These are phyloP conservation scores for Thielaviopsis punctulata DNA, from an alignment of 2,329 filamentous ascomycete species.

Conservation along the genomic window DNA sequence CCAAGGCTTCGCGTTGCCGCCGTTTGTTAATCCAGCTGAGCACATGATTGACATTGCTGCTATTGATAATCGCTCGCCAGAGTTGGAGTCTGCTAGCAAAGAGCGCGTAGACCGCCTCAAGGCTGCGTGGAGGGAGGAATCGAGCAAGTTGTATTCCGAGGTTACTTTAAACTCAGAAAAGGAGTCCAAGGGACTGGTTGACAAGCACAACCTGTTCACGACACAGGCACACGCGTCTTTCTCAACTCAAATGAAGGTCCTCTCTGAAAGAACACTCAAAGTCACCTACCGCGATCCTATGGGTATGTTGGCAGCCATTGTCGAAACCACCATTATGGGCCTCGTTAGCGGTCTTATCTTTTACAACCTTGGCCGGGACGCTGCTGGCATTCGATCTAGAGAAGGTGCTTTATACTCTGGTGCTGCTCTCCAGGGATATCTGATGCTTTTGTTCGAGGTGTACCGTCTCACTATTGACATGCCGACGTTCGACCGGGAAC, in stretches of 20 bases:
- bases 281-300: slow-evolving; percentile 63
- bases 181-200: not conserved
- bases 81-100: slow-evolving; percentile 43
- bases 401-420: slow-evolving; percentile 58
- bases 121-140: slow-evolving; percentile 35
- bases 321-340: slow-evolving; percentile 55
- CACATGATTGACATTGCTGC: slow-evolving; percentile 60
- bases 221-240: slow-evolving; percentile 35
- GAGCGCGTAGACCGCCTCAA: slow-evolving; percentile 45
- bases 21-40: slow-evolving; percentile 64
- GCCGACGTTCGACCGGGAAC: slow-evolving; percentile 57
- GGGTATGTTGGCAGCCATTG: slow-evolving; percentile 51
- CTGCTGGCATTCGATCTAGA: slow-evolving; percentile 55
- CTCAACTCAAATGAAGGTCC: slow-evolving; percentile 42
- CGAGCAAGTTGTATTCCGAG: not conserved
- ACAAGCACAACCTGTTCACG: not conserved
- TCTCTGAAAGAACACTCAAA: slow-evolving; percentile 52
- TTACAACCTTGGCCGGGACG: slow-evolving; percentile 43
- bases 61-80: slow-evolving; percentile 51
- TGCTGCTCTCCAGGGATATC: slow-evolving; percentile 55
- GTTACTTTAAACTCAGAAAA: not conserved
- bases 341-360: slow-evolving; percentile 61
- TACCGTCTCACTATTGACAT: slow-evolving; percentile 63
- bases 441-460: slow-evolving; percentile 59
- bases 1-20: slow-evolving; percentile 43